phyloP scores from a whole-genome alignment of 495 filamentous ascomycete genomes.

The Neurospora sp. region DNA sequence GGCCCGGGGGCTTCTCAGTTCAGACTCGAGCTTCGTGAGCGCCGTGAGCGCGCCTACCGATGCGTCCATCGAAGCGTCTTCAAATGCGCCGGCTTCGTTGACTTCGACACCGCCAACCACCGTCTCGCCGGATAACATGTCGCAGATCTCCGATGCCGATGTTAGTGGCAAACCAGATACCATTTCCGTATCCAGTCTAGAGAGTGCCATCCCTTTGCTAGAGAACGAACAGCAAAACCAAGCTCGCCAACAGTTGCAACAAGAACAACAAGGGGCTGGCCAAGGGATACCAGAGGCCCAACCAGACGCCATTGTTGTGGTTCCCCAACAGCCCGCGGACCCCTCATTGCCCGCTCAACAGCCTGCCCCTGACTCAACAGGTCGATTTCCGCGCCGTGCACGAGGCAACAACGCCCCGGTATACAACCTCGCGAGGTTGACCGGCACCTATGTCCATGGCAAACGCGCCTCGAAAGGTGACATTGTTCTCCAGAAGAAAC shows the following conservation, averaged over 20 bases:
- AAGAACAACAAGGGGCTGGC: slow-evolving; percentile 12
- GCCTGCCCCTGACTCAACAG: slow-evolving; percentile 2
- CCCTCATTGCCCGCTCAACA: not conserved
- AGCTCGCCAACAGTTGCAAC: slow-evolving; percentile 5
- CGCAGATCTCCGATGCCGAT: slow-evolving; percentile 32
- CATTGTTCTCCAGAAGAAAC: slow-evolving; percentile 23
- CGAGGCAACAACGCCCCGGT: slow-evolving; percentile 37
- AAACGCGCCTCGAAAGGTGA: slow-evolving; percentile 32
- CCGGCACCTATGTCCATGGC: slow-evolving; percentile 35
- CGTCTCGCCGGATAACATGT: slow-evolving; percentile 34
- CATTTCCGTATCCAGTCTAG: slow-evolving; percentile 8
- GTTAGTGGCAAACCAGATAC: slow-evolving; percentile 11
- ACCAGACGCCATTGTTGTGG: slow-evolving; percentile 31
- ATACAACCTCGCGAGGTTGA: slow-evolving; percentile 46
- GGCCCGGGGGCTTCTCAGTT: slow-evolving; percentile 9
- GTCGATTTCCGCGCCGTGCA: slow-evolving; percentile 33
- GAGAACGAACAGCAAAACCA: slow-evolving; percentile 12
- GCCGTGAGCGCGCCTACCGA: slow-evolving; percentile 10
- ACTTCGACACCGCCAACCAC: slow-evolving; percentile 40
- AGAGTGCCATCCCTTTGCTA: slow-evolving; percentile 12
- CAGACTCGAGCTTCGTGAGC: slow-evolving; percentile 23
- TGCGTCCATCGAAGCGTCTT: slow-evolving; percentile 23
- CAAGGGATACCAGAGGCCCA: slow-evolving; percentile 14
- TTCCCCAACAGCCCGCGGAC: slow-evolving; percentile 4
- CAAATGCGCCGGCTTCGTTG: slow-evolving; percentile 30